Evolutionary conservation across 352 stramenopile species (phyloP).

Genomic region (Phytopythium montanum): DNA sequence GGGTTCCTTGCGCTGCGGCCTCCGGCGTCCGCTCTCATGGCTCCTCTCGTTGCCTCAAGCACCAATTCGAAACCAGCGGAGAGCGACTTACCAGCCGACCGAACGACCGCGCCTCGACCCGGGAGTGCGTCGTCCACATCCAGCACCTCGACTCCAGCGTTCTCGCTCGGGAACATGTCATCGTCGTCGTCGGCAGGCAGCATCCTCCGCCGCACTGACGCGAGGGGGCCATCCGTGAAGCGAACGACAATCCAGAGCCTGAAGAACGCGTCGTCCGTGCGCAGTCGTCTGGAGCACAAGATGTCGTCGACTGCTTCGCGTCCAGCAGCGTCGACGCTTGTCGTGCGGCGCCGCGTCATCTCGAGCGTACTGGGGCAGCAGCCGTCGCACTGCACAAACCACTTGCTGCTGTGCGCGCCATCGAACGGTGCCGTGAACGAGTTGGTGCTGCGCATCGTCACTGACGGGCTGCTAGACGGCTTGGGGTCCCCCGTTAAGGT

Average conservation of each 20-base stretch:
- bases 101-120: too few species aligned
- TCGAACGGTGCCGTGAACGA: constrained; percentile 92
- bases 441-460: constrained; percentile 84
- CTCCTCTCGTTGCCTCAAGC: constrained; percentile 14
- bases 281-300: constrained; percentile 69
- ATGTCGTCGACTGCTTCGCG: constrained; percentile 20
- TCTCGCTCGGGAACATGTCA: constrained; percentile 50
- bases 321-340: constrained; percentile 22
- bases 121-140: background rate
- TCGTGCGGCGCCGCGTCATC: constrained; percentile 49
- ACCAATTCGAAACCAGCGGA: constrained; percentile 1
- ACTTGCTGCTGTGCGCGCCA: constrained; percentile 84
- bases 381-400: constrained; percentile 32
- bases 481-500: constrained; percentile 47
- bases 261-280: constrained; percentile 48
- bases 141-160: constrained; percentile 18
- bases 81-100: too few species aligned
- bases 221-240: constrained; percentile 17
- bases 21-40: constrained; percentile 43
- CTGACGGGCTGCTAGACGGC: constrained; percentile 72
- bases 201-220: constrained; percentile 53
- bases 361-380: constrained; percentile 23
- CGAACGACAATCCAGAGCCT: constrained; percentile 59
- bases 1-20: constrained; percentile 64
- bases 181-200: constrained; percentile 32